Evolutionary conservation across 768 basidiomycete species (phyloP).

Genomic region (Dendrothele bispora): DNA sequence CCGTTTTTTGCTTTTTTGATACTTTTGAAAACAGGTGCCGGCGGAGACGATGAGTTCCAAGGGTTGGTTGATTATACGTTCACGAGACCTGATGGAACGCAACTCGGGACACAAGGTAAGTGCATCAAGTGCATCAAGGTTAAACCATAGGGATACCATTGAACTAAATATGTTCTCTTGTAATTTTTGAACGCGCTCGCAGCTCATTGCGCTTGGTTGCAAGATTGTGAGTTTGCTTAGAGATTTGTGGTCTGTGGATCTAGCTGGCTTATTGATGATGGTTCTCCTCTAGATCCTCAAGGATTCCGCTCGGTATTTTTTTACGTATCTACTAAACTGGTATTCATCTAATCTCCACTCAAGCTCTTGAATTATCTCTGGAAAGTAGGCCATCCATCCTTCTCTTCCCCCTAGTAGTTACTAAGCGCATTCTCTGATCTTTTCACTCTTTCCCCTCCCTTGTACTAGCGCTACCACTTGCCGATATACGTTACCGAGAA

Average conservation of each 20-base stretch:
- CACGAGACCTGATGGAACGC: constrained; percentile 59
- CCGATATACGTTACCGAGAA: constrained; percentile 77
- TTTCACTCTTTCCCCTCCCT: neutral
- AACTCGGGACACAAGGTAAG: constrained; percentile 62
- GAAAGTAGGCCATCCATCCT: constrained; percentile 43
- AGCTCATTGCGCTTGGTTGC: constrained; percentile 68
- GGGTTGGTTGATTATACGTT: constrained; percentile 62
- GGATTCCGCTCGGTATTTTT: constrained; percentile 60
- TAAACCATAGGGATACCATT: no score
- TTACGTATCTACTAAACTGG: neutral
- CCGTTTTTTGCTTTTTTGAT: neutral
- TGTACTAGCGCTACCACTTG: constrained; percentile 39
- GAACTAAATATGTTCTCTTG: neutral
- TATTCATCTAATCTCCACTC: neutral
- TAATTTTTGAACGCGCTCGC: constrained; percentile 1
- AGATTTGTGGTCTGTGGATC: neutral
- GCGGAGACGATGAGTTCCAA: constrained; percentile 65
- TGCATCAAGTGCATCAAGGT: no score
- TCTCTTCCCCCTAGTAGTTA: neutral
- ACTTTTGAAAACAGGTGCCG: constrained; percentile 45
- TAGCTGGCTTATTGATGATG: constrained; percentile 1
- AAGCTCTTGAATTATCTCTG: constrained; percentile 68
- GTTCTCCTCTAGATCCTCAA: constrained; percentile 48
- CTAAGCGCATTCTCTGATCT: neutral
- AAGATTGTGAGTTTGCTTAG: constrained; percentile 48